Evolutionary conservation across 768 basidiomycete species (phyloP), one percentile per base, ranked within the genome.

Genomic region (Trametes coccinea): DNA sequence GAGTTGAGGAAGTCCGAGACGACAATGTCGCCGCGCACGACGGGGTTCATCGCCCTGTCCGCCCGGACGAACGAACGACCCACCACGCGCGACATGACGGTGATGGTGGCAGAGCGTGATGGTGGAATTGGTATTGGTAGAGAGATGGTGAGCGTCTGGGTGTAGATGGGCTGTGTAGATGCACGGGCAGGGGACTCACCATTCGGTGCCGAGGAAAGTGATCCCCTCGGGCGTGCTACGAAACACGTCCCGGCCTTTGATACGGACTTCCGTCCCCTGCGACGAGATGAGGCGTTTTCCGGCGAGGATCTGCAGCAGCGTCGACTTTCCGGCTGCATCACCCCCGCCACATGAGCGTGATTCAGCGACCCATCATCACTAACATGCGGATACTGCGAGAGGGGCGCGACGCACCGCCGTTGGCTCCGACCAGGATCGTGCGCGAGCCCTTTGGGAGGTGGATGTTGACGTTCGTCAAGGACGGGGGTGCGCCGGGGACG

Each of bases 1-100:
- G 93, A 95, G 73, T 99, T 93, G n/a, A 99, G 79, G 74, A 99
- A 99, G 50, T 85, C 80, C n/a, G 91, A 87, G 3, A 99, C 97
- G 34, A 87, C 79, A 63, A 98, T 95, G 73, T 98, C 97, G 8
- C 90, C 80, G 34, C 95, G 84, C 11, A 98, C 95, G 59, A 98
- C 96, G 1, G 95, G 94, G 75, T 99, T 98, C 87, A 92, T 92
- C 0, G 95, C 95, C 92, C 92, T 92, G 70, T 59, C 31, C 40
- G 60, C 22, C 22, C 22, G 22, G 1, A 22, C 22, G 34, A 47
- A 13, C 29, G 34, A 29, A 48, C n/a, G 22, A 46, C 46, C 33
- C 29, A 61, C 45, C 51, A 43, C 7, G 34, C 5, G 34, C 34
- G 34, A 6, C 34, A 37, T 37, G 34, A 53, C 17, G 60, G 43